phyloP scores from a whole-genome alignment of 1,284 basidiomycete genomes.

The Fereydounia khargensis region DNA sequence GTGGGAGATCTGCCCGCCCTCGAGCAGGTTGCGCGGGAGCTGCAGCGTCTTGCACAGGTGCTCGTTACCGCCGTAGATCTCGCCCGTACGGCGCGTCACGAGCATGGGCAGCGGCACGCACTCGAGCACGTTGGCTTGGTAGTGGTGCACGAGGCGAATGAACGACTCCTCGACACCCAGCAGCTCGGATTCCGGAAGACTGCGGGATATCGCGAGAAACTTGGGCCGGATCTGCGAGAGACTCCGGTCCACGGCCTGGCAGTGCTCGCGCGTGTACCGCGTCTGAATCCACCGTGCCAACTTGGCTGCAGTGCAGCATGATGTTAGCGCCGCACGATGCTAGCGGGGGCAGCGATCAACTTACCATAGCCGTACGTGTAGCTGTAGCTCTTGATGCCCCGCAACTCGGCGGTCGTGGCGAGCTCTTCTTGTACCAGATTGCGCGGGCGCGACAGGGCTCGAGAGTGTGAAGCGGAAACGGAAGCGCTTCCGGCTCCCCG shows the following conservation, averaged over 20 bases:
- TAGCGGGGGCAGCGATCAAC: not conserved
- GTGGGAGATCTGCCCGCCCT: conserved; percentile 28
- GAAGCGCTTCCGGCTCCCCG: too few species aligned
- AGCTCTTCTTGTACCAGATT: conserved; percentile 24
- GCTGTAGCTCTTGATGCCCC: conserved; percentile 10
- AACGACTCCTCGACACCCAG: conserved; percentile 23
- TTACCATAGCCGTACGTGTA: conserved; percentile 27
- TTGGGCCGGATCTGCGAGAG: conserved; percentile 19
- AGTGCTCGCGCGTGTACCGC: conserved; percentile 12
- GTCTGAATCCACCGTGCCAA: conserved; percentile 34
- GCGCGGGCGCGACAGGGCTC: too few species aligned
- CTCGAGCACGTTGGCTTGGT: conserved; percentile 26
- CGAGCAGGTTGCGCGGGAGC: conserved; percentile 16
- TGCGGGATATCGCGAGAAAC: conserved; percentile 18
- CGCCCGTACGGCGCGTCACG: conserved; percentile 21
- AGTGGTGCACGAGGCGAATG: conserved; percentile 16
- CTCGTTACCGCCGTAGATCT: conserved; percentile 32
- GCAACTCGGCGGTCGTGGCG: conserved; percentile 15
- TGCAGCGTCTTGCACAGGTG: conserved; percentile 15
- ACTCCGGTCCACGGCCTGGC: conserved; percentile 20
- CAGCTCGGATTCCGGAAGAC: conserved; percentile 21
- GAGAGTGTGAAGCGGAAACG: too few species aligned
- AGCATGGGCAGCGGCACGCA: conserved; percentile 20
- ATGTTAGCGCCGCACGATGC: too few species aligned
- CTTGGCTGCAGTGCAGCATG: conserved; percentile 19